A percentile compares a stretch with the other conserved stretches of the same genome.
Evolutionary conservation across 1,284 basidiomycete species (phyloP).

Genomic region (Cystobasidiaceae sp.): DNA sequence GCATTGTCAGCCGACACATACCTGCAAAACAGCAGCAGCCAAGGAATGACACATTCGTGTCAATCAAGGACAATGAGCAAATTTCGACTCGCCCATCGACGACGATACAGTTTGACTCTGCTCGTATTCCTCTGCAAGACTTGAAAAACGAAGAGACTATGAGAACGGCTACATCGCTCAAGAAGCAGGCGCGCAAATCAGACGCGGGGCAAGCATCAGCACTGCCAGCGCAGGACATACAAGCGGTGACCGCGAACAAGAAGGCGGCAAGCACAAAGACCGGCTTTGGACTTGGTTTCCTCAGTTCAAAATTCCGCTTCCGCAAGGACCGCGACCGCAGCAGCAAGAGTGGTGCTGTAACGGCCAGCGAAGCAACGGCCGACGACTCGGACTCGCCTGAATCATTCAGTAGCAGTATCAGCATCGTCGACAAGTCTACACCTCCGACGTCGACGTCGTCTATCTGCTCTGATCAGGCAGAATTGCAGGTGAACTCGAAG

Average conservation of each 20-base stretch:
- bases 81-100: too few relatives aligned
- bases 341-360: background rate
- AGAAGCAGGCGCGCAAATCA: background rate
- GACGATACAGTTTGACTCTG: too few relatives aligned
- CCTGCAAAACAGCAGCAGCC: too few relatives aligned
- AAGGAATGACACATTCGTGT: too few relatives aligned
- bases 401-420: background rate
- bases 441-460: background rate
- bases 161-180: background rate
- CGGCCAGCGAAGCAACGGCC: background rate
- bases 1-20: too few relatives aligned
- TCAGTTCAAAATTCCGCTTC: background rate
- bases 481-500: too few relatives aligned
- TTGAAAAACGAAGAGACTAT: too few relatives aligned
- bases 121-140: too few relatives aligned
- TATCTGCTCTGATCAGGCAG: background rate
- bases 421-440: background rate
- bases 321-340: background rate
- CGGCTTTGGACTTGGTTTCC: background rate
- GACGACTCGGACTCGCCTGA: background rate
- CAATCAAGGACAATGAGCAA: too few relatives aligned
- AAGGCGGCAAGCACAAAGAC: background rate
- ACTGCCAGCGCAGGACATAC: too few relatives aligned
- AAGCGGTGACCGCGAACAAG: background rate
- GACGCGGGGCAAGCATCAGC: too few relatives aligned